Evolutionary conservation across 306 rosid species (phyloP), one percentile per base, ranked within the genome.

Genomic region (Rosa multiflora): DNA sequence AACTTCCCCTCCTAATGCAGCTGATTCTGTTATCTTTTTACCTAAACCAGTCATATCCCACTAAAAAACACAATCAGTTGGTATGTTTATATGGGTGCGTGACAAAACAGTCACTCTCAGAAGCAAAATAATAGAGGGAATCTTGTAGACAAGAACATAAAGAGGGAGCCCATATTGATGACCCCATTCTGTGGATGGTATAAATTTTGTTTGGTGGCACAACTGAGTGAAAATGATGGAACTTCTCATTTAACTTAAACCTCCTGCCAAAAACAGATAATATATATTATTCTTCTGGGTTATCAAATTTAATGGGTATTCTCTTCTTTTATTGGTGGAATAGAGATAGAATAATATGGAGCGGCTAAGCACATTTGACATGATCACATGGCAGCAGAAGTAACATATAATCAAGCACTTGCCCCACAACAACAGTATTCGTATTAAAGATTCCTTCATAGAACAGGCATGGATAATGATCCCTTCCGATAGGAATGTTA

Each of bases 81-180:
- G 64, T 26, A 83, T 83, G 87, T 85, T 79, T 51, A 74, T 79
- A 48, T 46, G 47, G 82, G 74, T 83, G 68, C 86, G 84, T 78
- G 97, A 87, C 89, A 89, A 89, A 89, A 81, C 9, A 79, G 91
- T 88, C 94, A 80, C 86, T 82, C 73, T 89, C 94, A 81, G 62
- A 81, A 84, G 70, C 87, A 84, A 89, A 88, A 89, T 90, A 82
- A 92, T 90, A 79, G 91, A 82, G 88, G 86, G 97, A 94, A 92
- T 89, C 96, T 90, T 84, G 76, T 84, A 79, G 89, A 88, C 90
- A 90, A 88, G 83, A 84, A 77, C 80, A 79, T 85, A 70, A 85
- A 80, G 82, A 91, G 77, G 78, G 88, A 84, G 82, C 92, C 93
- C 92, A 90, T 89, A 37, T 51, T 66, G 82, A 76, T 77, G 78